Conservation (phyloP, 208 protist species). For the Leishmania aethiopica region DNA sequence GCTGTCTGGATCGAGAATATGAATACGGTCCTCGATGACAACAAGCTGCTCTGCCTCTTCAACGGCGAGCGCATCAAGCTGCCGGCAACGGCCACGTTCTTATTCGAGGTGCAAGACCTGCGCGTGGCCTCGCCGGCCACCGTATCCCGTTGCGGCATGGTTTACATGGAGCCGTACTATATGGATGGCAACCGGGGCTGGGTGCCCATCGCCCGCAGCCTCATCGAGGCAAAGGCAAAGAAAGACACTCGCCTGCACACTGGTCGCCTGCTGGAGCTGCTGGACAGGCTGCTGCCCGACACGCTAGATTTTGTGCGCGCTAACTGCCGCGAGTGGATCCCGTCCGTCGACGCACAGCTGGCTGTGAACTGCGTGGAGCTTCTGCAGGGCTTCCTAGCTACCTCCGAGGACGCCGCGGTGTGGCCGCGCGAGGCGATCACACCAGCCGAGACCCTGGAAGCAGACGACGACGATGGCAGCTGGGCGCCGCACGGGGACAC, state of each 20-base stretch:
- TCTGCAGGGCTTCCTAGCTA: slow-evolving; percentile 76
- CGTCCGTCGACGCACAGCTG: slow-evolving; percentile 90
- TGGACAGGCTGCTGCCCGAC: slow-evolving; percentile 73
- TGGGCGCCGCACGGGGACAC: slow-evolving; percentile 8
- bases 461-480: slow-evolving; percentile 29
- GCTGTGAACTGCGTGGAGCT: slow-evolving; percentile 92
- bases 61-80: slow-evolving; percentile 98
- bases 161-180: slow-evolving; percentile 96
- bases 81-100: slow-evolving; percentile 91
- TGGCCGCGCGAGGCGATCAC: slow-evolving; percentile 58
- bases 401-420: slow-evolving; percentile 47
- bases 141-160: slow-evolving; percentile 99
- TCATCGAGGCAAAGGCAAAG: slow-evolving; percentile 58
- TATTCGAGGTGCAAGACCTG: slow-evolving; percentile 99
- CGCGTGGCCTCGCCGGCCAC: slow-evolving; percentile 98
- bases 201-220: slow-evolving; percentile 75
- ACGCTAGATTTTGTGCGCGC: slow-evolving; percentile 89
- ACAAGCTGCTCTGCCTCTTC: slow-evolving; percentile 98
- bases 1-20: slow-evolving; percentile 99
- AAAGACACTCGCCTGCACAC: slow-evolving; percentile 44
- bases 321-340: slow-evolving; percentile 90
- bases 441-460: slow-evolving; percentile 35
- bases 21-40: slow-evolving; percentile 99
- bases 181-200: slow-evolving; percentile 90
- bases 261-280: slow-evolving; percentile 77